A percentile compares a stretch with the other conserved stretches of the same genome.
Evolutionary conservation across 495 filamentous ascomycete species (phyloP).

Genomic region (Aspergillus homomorphus): DNA sequence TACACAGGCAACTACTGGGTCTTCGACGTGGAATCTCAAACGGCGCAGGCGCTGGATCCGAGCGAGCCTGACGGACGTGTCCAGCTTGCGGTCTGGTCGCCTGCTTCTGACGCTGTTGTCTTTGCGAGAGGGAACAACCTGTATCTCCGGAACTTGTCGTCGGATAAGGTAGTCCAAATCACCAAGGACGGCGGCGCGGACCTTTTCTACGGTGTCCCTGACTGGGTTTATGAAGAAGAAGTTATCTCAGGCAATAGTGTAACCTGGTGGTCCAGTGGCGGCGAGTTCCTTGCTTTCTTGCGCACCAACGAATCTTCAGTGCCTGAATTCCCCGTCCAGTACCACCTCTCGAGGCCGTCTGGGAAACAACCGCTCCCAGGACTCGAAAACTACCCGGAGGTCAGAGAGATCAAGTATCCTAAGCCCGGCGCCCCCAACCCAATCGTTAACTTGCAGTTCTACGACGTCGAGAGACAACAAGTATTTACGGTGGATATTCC

Average conservation of each 20-base stretch:
- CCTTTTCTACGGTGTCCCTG: constrained; percentile 94
- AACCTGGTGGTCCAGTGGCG: constrained; percentile 92
- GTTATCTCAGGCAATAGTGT: constrained; percentile 77
- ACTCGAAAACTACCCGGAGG: constrained; percentile 87
- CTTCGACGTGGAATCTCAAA: constrained; percentile 83
- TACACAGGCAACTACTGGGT: constrained; percentile 86
- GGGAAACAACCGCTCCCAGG: constrained; percentile 67
- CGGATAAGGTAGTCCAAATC: constrained; percentile 61
- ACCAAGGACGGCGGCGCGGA: constrained; percentile 83
- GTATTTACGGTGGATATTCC: constrained; percentile 75
- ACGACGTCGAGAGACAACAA: constrained; percentile 76
- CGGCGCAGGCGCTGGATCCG: constrained; percentile 73
- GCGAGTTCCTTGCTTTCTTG: constrained; percentile 83
- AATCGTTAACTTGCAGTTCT: constrained; percentile 81
- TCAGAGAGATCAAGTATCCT: constrained; percentile 91
- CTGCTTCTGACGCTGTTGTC: constrained; percentile 75
- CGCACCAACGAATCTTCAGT: constrained; percentile 90
- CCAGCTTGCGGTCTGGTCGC: constrained; percentile 89
- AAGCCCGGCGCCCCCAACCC: constrained; percentile 95
- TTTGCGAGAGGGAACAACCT: constrained; percentile 89
- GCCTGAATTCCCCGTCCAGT: constrained; percentile 91
- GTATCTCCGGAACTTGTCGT: constrained; percentile 69
- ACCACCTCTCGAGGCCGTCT: constrained; percentile 85
- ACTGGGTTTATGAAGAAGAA: constrained; percentile 99
- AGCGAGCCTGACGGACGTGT: constrained; percentile 60